These are phyloP conservation scores for Starmerella vitae DNA, from an alignment of 805 yeast genomes.

Conservation along the genomic window DNA sequence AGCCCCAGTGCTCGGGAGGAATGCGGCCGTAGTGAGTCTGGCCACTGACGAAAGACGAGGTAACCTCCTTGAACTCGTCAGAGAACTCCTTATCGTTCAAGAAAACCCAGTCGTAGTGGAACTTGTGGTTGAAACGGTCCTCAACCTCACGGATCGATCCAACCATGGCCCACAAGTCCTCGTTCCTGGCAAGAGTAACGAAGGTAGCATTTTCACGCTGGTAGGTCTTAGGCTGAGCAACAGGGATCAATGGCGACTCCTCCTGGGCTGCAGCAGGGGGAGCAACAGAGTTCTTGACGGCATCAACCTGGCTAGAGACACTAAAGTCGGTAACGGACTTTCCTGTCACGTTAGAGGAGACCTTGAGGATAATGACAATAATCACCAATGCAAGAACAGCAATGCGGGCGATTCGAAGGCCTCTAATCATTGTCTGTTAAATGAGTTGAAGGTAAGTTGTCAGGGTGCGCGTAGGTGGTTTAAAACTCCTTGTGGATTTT, in stretches of 20 bases:
- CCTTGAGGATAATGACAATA: slow-evolving; percentile 25
- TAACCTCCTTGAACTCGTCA: slow-evolving; percentile 49
- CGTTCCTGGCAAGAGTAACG: slow-evolving; percentile 52
- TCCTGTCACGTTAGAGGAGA: slow-evolving; percentile 10
- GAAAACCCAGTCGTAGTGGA: slow-evolving; percentile 84
- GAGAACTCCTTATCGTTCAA: slow-evolving; percentile 66
- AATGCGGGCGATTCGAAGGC: slow-evolving; percentile 27
- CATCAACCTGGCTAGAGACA: not conserved
- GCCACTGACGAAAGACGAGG: slow-evolving; percentile 48
- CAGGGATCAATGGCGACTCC: slow-evolving; percentile 1
- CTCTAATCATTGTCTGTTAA: no score
- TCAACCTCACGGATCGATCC: slow-evolving; percentile 57
- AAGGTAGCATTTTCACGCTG: slow-evolving; percentile 33
- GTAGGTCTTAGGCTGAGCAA: slow-evolving; percentile 3
- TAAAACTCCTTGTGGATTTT: no score
- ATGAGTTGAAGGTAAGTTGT: no score
- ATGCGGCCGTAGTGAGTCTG: slow-evolving; percentile 56
- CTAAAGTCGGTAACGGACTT: slow-evolving; percentile 13
- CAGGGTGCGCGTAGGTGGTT: no score
- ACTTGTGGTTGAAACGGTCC: slow-evolving; percentile 64
- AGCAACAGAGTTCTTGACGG: not conserved
- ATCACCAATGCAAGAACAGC: slow-evolving; percentile 26
- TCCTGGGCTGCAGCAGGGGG: slow-evolving; percentile 4
- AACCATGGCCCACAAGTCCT: slow-evolving; percentile 44
- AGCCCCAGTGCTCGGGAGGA: slow-evolving; percentile 73